A percentile compares a stretch with the other conserved stretches of the same genome.
Conservation (phyloP, 495 filamentous ascomycete genomes). For the Daldinia vernicosa region DNA sequence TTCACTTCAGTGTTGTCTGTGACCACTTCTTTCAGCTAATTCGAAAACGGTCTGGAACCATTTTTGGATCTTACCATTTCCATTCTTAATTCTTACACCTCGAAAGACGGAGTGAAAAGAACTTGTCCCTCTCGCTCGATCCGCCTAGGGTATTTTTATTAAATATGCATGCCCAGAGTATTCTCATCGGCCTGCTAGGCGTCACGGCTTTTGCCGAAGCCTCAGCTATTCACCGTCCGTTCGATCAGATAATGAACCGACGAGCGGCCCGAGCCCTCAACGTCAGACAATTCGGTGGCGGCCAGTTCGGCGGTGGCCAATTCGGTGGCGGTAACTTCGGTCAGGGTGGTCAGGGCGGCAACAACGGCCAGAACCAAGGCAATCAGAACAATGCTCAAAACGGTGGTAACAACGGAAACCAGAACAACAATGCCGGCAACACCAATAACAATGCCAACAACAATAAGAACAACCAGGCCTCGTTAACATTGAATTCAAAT, state of each 20-base stretch:
- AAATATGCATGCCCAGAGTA: conserved; percentile 59
- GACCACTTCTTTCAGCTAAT: conserved; percentile 52
- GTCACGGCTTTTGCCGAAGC: conserved; percentile 52
- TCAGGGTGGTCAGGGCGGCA: conserved; percentile 20
- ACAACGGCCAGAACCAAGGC: conserved; percentile 22
- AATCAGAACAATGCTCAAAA: conserved; percentile 18
- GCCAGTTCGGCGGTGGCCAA: conserved; percentile 8
- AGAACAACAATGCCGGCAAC: conserved; percentile 21
- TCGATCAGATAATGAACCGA: conserved; percentile 44
- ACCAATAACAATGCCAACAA: conserved; percentile 19
- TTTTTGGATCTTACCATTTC: conserved; percentile 46
- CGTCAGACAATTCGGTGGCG: conserved; percentile 28
- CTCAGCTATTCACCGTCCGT: conserved; percentile 51
- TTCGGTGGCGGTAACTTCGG: background rate
- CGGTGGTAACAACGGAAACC: conserved; percentile 25
- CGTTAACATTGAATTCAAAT: conserved; percentile 51
- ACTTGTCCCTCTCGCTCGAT: conserved; percentile 30
- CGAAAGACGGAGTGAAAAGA: conserved; percentile 30
- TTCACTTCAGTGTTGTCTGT: conserved; percentile 52
- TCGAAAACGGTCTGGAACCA: conserved; percentile 62
- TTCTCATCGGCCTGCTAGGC: conserved; percentile 54
- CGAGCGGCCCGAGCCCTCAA: conserved; percentile 27
- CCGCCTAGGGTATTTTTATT: conserved; percentile 22
- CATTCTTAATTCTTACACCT: conserved; percentile 39
- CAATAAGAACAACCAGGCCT: conserved; percentile 39